Conservation (phyloP, 2,329 filamentous ascomycete genomes). For the Trichoderma brevicompactum region DNA sequence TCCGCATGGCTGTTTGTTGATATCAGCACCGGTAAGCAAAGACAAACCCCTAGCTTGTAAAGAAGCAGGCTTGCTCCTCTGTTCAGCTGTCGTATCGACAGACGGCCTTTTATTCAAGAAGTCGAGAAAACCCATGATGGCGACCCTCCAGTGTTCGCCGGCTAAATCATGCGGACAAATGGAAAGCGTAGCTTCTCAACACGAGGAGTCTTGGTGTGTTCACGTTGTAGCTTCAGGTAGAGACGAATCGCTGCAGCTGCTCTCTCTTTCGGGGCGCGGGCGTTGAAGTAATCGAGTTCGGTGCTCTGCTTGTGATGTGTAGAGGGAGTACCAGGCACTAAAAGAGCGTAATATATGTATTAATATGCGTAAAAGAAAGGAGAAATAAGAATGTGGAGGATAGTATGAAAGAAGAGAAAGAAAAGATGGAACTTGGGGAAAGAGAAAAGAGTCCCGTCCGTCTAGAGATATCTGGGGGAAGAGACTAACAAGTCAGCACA, state of each 20-base stretch:
- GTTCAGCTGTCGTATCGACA: conserved; percentile 8
- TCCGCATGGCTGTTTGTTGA: neutral
- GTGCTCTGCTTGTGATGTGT: neutral
- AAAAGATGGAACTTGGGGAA: conserved; percentile 9
- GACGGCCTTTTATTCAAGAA: conserved; percentile 27
- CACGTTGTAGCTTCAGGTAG: neutral
- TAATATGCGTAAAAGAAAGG: neutral
- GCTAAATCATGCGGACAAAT: conserved; percentile 18
- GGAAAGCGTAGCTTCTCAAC: neutral
- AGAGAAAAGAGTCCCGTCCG: conserved; percentile 21
- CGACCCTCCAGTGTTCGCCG: conserved; percentile 1
- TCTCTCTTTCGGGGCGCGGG: neutral
- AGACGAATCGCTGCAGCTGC: neutral
- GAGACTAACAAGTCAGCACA: conserved; percentile 23
- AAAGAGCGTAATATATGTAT: neutral
- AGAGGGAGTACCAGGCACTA: neutral
- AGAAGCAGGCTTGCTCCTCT: neutral
- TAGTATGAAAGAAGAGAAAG: neutral
- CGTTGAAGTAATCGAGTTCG: neutral
- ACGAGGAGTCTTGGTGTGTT: neutral
- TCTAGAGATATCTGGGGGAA: conserved; percentile 29
- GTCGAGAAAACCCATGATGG: conserved; percentile 29
- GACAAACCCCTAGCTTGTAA: conserved; percentile 20
- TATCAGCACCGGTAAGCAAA: no score
- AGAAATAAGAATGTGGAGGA: neutral